phyloP scores from a whole-genome alignment of 805 yeast genomes.

The Candida maesae region DNA sequence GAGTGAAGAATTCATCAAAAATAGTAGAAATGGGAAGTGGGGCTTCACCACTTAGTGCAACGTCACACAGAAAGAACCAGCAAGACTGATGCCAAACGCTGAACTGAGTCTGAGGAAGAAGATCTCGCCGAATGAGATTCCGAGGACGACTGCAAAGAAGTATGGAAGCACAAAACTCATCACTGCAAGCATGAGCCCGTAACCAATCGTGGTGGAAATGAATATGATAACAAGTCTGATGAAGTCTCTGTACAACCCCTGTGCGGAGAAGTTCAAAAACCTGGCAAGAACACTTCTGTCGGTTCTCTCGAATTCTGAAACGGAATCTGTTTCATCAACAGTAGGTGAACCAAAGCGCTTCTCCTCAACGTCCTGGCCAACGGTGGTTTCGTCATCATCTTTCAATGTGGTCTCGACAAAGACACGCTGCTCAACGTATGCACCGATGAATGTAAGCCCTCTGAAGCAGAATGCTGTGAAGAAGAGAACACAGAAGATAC shows the following conservation, averaged over 20 bases:
- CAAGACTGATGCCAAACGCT: constrained; percentile 32
- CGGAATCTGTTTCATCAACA: not conserved
- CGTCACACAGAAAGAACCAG: constrained; percentile 16
- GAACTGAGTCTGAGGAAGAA: constrained; percentile 57
- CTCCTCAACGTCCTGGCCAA: constrained; percentile 5
- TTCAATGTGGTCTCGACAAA: constrained; percentile 24
- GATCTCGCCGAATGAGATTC: constrained; percentile 67
- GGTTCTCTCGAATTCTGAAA: not conserved
- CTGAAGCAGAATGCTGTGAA: constrained; percentile 55
- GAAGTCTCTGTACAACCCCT: constrained; percentile 45
- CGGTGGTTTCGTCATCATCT: constrained; percentile 10
- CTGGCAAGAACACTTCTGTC: constrained; percentile 28
- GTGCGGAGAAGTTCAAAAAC: constrained; percentile 33
- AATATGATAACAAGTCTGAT: constrained; percentile 55
- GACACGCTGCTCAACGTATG: constrained; percentile 65
- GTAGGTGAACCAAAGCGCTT: constrained; percentile 10
- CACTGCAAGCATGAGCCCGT: constrained; percentile 73
- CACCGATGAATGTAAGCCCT: constrained; percentile 53
- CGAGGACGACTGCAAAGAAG: constrained; percentile 70
- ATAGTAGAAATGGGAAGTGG: not conserved
- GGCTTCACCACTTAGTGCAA: constrained; percentile 20
- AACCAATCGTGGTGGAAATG: constrained; percentile 61
- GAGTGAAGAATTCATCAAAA: too few species aligned
- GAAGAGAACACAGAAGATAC: constrained; percentile 62
- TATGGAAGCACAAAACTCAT: constrained; percentile 67